Conservation (phyloP, 768 basidiomycete genomes). For the Pilatotrama ljubarskyi region DNA sequence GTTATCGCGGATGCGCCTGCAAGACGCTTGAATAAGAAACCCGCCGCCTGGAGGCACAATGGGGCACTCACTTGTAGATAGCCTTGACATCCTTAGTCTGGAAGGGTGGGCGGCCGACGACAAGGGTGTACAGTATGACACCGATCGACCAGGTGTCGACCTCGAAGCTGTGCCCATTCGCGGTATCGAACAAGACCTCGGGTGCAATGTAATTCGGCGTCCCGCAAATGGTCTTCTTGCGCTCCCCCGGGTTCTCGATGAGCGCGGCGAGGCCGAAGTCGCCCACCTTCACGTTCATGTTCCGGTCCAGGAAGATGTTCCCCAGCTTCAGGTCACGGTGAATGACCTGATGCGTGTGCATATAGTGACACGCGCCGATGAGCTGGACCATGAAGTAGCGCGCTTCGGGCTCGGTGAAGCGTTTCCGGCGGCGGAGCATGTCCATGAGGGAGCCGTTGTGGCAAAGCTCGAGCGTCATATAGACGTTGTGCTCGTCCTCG, state of each 20-base stretch:
- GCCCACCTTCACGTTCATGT: constrained; percentile 96
- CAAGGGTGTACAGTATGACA: constrained; percentile 93
- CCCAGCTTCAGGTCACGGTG: constrained; percentile 97
- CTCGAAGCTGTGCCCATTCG: constrained; percentile 96
- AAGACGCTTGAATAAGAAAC: background rate
- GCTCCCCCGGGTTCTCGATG: constrained; percentile 93
- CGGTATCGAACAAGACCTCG: constrained; percentile 93
- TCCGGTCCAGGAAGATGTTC: constrained; percentile 86
- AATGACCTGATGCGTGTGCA: constrained; percentile 96
- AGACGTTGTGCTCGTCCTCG: constrained; percentile 93
- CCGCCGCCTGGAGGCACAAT: background rate
- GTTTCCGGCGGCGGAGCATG: constrained; percentile 81
- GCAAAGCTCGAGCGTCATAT: constrained; percentile 95
- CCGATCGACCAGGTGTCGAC: constrained; percentile 98
- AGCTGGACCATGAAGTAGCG: constrained; percentile 94
- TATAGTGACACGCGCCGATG: constrained; percentile 94
- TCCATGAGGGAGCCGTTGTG: constrained; percentile 89
- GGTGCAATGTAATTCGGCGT: constrained; percentile 99
- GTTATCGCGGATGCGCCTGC: constrained; percentile 88
- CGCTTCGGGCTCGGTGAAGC: constrained; percentile 90
- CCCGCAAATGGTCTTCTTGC: constrained; percentile 99
- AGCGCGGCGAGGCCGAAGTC: constrained; percentile 97
- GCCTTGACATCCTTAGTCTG: constrained; percentile 98
- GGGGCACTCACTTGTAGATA: constrained; percentile 78
- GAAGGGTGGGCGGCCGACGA: constrained; percentile 95